Base-by-base conservation (phyloP, 805 yeast genomes). In the Yarrowia divulgata region DNA sequence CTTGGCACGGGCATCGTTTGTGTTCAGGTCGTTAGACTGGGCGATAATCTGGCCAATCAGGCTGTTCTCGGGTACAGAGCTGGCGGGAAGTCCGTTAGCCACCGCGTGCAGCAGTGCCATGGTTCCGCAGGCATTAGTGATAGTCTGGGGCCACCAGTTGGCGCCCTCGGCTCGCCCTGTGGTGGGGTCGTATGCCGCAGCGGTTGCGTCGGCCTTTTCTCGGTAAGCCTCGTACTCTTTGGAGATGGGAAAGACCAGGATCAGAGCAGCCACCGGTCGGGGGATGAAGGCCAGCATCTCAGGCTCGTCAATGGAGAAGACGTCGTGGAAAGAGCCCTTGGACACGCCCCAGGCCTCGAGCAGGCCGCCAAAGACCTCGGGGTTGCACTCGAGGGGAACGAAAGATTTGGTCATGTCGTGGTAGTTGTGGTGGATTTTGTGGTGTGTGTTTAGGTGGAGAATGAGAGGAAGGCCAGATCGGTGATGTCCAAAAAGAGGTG, bases 121-220 rank as follows among this genome's bases (percentile, higher is more conserved):
- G 40, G 96, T 84, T 6, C 99, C 99, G 80, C 99, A 94, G 0
- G 97, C 96, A 76, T 94, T 94, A 71, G 85, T 86, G 18, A 95
- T 86, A 0, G 93, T 87, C 75, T 94, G 99, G 73, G 86, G 87
- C 73, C 88, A 86, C 98, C 98, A 95, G n/a, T 83, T 72, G 16
- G 87, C 81, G 12, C 78, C 74, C 8, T 74, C 79, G 71, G 71
- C 76, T 14, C 49, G 42, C 5, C 18, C 32, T 70, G 70, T 71
- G 7, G 73, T 52, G 7, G 75, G 72, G 23, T 73, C 69, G 60
- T 81, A 81, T 54, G 78, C 77, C 13, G 74, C 67, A n/a, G 70
- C 72, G 6, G 75, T 70, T 6, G 76, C 72, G 69, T 86, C 89
- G 54, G 81, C 84, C 16, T 72, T 71, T 29, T 73, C 64, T 57